These are phyloP conservation scores for Geotrichum candidum DNA, from an alignment of 1,139 yeast species.

Conservation along the genomic window DNA sequence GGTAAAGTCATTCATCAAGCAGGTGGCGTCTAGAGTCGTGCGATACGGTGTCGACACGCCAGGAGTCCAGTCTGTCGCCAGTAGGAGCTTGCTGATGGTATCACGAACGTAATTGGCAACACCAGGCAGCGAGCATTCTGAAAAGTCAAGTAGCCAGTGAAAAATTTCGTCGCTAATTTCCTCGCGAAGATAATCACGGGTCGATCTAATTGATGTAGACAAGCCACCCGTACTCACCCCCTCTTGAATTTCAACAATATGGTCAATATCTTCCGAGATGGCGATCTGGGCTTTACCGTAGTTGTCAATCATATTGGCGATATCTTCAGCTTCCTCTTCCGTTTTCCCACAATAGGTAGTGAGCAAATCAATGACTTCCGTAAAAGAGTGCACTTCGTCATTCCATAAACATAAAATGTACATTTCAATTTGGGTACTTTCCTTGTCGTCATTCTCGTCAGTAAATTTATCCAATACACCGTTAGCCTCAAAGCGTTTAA, in stretches of 20 bases:
- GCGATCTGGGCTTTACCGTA: constrained; percentile 53
- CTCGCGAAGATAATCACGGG: constrained; percentile 68
- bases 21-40: constrained; percentile 18
- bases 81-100: neutral
- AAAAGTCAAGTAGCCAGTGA: constrained; percentile 55
- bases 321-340: constrained; percentile 63
- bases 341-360: constrained; percentile 58
- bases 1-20: constrained; percentile 30
- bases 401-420: constrained; percentile 64
- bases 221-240: neutral
- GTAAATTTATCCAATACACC: constrained; percentile 41
- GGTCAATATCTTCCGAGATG: neutral
- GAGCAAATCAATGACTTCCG: constrained; percentile 66
- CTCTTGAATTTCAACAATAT: neutral
- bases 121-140: constrained; percentile 50
- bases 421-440: constrained; percentile 39
- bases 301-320: constrained; percentile 55
- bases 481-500: constrained; percentile 33
- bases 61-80: neutral
- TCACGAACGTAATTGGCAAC: constrained; percentile 1
- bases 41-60: neutral
- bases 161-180: constrained; percentile 72
- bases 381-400: constrained; percentile 68
- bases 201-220: constrained; percentile 48
- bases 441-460: constrained; percentile 41